Conservation (phyloP, 305 asterid genomes). For the Fraxinus latifolia region DNA sequence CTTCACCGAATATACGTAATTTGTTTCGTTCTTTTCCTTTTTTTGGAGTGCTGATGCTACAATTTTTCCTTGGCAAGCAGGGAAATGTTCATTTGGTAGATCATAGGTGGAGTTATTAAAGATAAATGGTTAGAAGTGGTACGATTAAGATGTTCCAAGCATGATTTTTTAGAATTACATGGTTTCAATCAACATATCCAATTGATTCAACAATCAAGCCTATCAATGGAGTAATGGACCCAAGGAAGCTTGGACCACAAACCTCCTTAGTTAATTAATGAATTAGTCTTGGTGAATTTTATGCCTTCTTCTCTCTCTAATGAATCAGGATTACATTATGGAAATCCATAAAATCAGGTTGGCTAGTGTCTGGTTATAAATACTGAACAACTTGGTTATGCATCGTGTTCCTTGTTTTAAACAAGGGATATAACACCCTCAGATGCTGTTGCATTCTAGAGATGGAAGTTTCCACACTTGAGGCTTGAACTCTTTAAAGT, state of each 20-base stretch:
- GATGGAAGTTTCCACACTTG: not conserved
- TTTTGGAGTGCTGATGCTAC: not conserved
- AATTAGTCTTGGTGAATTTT: not conserved
- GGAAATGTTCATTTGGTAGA: not conserved
- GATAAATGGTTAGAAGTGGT: not conserved
- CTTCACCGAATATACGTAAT: slow-evolving; percentile 6
- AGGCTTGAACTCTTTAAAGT: not conserved
- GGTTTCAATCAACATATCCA: not conserved
- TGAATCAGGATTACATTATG: not conserved
- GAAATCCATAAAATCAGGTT: slow-evolving; percentile 2
- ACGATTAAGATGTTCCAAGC: not conserved
- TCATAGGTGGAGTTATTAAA: not conserved
- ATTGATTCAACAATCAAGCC: not conserved
- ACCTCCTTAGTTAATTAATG: not conserved
- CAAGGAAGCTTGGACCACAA: not conserved
- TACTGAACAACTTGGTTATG: not conserved
- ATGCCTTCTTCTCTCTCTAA: not conserved
- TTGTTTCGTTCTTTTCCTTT: not conserved
- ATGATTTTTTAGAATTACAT: not conserved
- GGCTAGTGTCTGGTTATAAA: not conserved
- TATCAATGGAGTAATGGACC: not conserved
- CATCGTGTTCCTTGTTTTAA: not conserved
- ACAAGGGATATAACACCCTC: not conserved
- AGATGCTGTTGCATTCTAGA: not conserved
- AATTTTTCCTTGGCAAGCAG: not conserved